phyloP scores from a whole-genome alignment of 139 green algal species.

The Microglena sp. region DNA sequence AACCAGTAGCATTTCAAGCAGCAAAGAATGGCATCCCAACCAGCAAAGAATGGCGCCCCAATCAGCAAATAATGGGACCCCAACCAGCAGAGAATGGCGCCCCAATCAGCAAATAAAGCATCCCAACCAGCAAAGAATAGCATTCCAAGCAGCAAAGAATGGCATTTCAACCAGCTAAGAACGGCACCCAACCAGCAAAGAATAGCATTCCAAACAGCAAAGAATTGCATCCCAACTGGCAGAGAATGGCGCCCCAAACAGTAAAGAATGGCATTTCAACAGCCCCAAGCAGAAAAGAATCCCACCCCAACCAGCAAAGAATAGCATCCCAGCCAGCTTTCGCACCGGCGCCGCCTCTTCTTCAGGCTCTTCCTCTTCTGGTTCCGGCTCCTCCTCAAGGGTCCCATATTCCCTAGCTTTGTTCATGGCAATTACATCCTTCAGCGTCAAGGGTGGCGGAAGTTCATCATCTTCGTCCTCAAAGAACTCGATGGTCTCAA shows the following conservation, averaged over 20 bases:
- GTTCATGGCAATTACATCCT: slow-evolving; percentile 74
- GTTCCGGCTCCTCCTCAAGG: not conserved
- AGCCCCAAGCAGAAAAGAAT: not conserved
- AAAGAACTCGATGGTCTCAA: slow-evolving; percentile 94
- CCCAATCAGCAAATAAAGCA: too few species aligned
- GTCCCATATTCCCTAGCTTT: slow-evolving; percentile 22
- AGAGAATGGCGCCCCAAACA: not conserved
- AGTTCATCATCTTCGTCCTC: slow-evolving; percentile 84
- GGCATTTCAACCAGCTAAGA: not conserved
- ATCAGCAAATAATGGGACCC: too few species aligned
- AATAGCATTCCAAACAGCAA: not conserved
- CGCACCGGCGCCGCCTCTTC: not conserved
- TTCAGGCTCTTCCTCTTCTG: slow-evolving; percentile 4
- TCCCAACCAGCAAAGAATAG: too few species aligned
- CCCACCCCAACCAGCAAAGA: not conserved
- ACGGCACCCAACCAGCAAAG: not conserved
- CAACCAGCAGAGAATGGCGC: too few species aligned
- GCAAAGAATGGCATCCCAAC: too few species aligned
- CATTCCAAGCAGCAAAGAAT: not conserved
- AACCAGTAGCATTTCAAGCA: too few species aligned
- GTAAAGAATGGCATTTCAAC: not conserved
- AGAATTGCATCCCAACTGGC: not conserved
- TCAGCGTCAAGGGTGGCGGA: slow-evolving; percentile 70
- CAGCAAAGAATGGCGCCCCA: too few species aligned
- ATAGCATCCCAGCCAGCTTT: not conserved